Base-by-base conservation (phyloP, 352 stramenopile genomes). In the Halophytophthora polymorphica region DNA sequence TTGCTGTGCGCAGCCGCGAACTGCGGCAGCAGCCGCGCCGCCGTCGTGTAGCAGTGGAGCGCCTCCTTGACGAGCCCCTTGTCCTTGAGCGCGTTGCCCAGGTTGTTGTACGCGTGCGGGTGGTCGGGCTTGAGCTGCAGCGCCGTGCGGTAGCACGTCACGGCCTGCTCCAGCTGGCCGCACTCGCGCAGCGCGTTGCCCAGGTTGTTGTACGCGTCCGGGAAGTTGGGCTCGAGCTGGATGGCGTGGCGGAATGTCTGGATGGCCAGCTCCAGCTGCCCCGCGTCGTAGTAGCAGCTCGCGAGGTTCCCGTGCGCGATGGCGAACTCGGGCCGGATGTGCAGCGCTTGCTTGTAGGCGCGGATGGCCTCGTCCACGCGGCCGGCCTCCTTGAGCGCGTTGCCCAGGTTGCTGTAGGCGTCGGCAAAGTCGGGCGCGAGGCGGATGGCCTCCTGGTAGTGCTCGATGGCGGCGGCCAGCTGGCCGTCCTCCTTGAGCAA, bases 1-100 rank as follows among this genome's bases (percentile, higher is more conserved):
- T 98, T 98, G 65, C 77, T 93, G 60, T 98, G 91, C 1, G 91
- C 92, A 0, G 92, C 90, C 0, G 93, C 91, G 55, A 98, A 98
- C 19, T 80, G 74, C n/a, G 93, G 93, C 61, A 97, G 81, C 5
- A 98, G 61, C 10, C 83, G 66, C 39, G 88, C 86, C 3, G 92
- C 92, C 12, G 88, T 97, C 56, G 91, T 87, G 64, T 97, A 97
- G 69, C 90, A 98, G 64, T 97, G 89, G 42, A 97, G 86, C n/a
- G 90, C 88, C 48, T 98, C 91, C 52, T 96, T 95, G 4, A 97
- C 77, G 53, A 96, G 83, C 13, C 91, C 91, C 45, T 95, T 93
- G 69, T 96, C 85, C 50, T 95, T 96, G n/a, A 97, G 69, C 6
- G 85, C 78, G 55, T 96, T 96, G 23, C 88, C 91, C n/a, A 97